Base-by-base conservation (phyloP, 768 basidiomycete species). In the Lentinus tigrinus region DNA sequence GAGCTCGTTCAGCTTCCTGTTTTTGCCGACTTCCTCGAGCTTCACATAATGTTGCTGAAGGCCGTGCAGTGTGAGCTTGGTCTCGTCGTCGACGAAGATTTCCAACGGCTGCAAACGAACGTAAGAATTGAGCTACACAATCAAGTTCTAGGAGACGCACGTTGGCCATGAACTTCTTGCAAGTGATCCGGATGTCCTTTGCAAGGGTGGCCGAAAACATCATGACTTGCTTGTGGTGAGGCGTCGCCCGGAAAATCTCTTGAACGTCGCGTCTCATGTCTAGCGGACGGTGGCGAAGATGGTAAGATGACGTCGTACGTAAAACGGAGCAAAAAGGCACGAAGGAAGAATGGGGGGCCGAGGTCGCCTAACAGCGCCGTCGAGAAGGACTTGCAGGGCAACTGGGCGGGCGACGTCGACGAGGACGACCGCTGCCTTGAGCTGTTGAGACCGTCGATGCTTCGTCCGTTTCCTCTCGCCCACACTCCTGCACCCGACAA, bases 261-360 rank as follows among this genome's bases (percentile, higher is more conserved):
- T 99, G 97, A 63, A 99, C 96, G 73, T 99, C 97, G 71, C 97
- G 93, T 79, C 97, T 96, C 97, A 99, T 99, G 88, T 98, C 97
- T 99, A 85, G 76, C 81, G 79, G 80, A 78, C 78, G 82, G 77
- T 80, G 82, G 81, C 79, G 83, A 73, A 74, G 72, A 70, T 72
- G 63, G 64, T 70, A 67, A 70, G 72, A 63, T 62, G 58, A 63
- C 56, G 62, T 63, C 54, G 61, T 36, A 46, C 52, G 58, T 34
- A 56, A 42, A 52, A 58, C 47, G 54, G 42, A 62, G 55, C 55
- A 61, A 68, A 54, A 63, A 67, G 60, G 47, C 61, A 63, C 31
- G 56, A 64, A 63, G 47, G 42, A 51, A 6, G 49, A 48, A 54
- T 46, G 42, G 44, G n/a, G 43, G 17, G 44, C 28, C 42, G 60